Percentiles rank a stretch among this genome's conserved stretches.
phyloP scores from a whole-genome alignment of 768 basidiomycete species.

The Boletus sensibilis region DNA sequence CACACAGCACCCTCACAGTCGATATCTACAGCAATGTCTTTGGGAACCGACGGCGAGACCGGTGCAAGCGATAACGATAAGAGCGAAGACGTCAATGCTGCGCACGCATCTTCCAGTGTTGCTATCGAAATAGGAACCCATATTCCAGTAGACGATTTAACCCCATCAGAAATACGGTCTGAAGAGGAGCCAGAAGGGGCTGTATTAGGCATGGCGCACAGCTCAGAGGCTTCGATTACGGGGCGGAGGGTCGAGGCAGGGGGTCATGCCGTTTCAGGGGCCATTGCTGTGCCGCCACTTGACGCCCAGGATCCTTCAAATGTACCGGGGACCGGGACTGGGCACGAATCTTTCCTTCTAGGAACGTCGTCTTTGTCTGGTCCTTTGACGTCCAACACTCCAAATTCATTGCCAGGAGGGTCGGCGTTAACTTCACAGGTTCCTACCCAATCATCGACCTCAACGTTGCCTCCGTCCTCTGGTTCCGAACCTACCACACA shows the following conservation, averaged over 20 bases:
- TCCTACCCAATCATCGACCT: slow-evolving; percentile 3
- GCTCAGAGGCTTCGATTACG: slow-evolving; percentile 18
- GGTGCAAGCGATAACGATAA: slow-evolving; percentile 5
- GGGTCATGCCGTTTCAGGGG: slow-evolving; percentile 20
- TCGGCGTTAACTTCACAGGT: not conserved
- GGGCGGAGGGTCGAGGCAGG: slow-evolving; percentile 21
- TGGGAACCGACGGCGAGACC: not conserved
- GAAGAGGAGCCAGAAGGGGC: slow-evolving; percentile 12
- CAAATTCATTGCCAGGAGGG: slow-evolving; percentile 6
- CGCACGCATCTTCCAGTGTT: slow-evolving; percentile 3
- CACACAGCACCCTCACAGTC: slow-evolving; percentile 4
- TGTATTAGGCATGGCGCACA: slow-evolving; percentile 20
- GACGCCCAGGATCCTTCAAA: slow-evolving; percentile 25
- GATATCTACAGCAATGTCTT: slow-evolving; percentile 10
- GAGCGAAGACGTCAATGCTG: not conserved
- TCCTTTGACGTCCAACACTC: slow-evolving; percentile 6
- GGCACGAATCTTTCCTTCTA: slow-evolving; percentile 10
- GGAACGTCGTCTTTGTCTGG: slow-evolving; percentile 14
- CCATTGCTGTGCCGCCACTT: slow-evolving; percentile 24
- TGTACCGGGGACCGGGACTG: slow-evolving; percentile 10
- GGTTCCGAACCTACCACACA: not conserved
- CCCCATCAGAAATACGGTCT: not conserved
- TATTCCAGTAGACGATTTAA: not conserved
- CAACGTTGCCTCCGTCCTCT: slow-evolving; percentile 1
- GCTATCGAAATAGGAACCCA: not conserved